Conservation (phyloP, 768 basidiomycete genomes). For the Termitomyces sp. region DNA sequence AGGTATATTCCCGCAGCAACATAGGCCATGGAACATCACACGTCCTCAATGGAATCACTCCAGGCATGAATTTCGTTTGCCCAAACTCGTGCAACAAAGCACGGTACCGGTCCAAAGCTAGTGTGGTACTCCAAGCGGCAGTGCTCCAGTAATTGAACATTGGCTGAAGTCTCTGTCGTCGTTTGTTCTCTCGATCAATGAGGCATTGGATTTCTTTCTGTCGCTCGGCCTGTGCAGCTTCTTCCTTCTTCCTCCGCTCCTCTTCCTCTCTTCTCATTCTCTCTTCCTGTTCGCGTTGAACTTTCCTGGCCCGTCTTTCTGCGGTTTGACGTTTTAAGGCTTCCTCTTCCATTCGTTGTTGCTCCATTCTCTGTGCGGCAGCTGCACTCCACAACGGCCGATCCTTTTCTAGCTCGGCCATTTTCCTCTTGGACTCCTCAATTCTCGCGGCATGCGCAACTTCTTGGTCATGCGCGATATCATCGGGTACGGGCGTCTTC, state of each 20-base stretch:
- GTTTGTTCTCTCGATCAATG: slow-evolving; percentile 30
- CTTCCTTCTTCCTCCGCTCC: slow-evolving; percentile 14
- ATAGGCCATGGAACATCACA: slow-evolving; percentile 78
- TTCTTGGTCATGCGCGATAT: slow-evolving; percentile 28
- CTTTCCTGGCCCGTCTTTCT: slow-evolving; percentile 19
- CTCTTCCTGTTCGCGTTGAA: slow-evolving; percentile 15
- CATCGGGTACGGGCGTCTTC: slow-evolving; percentile 13
- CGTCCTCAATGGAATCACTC: slow-evolving; percentile 50
- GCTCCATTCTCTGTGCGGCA: slow-evolving; percentile 40
- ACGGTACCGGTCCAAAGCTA: slow-evolving; percentile 72
- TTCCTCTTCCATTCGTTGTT: slow-evolving; percentile 42
- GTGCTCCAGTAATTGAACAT: slow-evolving; percentile 53
- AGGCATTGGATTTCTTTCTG: slow-evolving; percentile 15
- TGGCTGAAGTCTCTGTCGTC: slow-evolving; percentile 36
- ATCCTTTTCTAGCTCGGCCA: slow-evolving; percentile 65
- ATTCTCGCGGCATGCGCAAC: slow-evolving; percentile 39
- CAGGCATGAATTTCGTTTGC: slow-evolving; percentile 47
- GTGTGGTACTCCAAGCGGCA: slow-evolving; percentile 59
- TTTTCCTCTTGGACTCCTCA: slow-evolving; percentile 62
- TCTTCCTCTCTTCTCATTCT: slow-evolving; percentile 25
- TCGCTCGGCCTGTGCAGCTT: slow-evolving; percentile 14
- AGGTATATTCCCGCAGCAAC: slow-evolving; percentile 48
- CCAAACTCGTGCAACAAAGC: slow-evolving; percentile 62
- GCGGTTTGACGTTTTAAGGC: slow-evolving; percentile 17
- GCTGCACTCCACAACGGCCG: slow-evolving; percentile 58